A percentile compares a stretch with the other conserved stretches of the same genome.
phyloP scores from a whole-genome alignment of 1,139 yeast species.

The Suhomyces terraborum region DNA sequence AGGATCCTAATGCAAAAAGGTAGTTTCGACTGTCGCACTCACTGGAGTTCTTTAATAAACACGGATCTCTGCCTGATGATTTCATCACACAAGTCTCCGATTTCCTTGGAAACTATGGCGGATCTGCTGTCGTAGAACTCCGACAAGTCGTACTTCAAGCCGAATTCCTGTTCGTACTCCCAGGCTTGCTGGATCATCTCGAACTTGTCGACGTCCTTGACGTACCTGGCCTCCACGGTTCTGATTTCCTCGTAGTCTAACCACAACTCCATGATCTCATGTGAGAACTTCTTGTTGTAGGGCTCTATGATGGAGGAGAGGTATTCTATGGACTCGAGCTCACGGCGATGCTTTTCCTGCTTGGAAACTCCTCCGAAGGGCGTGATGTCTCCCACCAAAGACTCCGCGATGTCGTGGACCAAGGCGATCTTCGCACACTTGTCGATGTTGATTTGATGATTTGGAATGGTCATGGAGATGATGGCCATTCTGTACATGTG shows the following conservation, averaged over 20 bases:
- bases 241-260: conserved; percentile 86
- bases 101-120: conserved; percentile 71
- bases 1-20: too few species aligned
- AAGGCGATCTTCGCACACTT: conserved; percentile 85
- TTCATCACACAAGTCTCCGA: conserved; percentile 69
- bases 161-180: conserved; percentile 76
- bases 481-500: conserved; percentile 98
- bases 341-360: conserved; percentile 76
- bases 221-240: conserved; percentile 81
- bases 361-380: conserved; percentile 78
- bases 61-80: conserved; percentile 58
- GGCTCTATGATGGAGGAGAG: conserved; percentile 61
- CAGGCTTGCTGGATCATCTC: conserved; percentile 89
- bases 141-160: conserved; percentile 57
- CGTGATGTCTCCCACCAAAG: conserved; percentile 92
- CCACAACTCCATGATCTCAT: conserved; percentile 76
- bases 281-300: conserved; percentile 63
- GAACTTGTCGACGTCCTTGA: conserved; percentile 91
- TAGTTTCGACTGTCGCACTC: too few species aligned
- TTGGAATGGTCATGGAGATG: conserved; percentile 71
- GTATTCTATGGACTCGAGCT: conserved; percentile 70
- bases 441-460: conserved; percentile 30
- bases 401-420: conserved; percentile 93
- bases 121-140: conserved; percentile 69
- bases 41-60: conserved; percentile 17